Percentiles rank a stretch among this genome's conserved stretches.
Conservation (phyloP, 306 rosid species). For the Lathyrus aphaca region DNA sequence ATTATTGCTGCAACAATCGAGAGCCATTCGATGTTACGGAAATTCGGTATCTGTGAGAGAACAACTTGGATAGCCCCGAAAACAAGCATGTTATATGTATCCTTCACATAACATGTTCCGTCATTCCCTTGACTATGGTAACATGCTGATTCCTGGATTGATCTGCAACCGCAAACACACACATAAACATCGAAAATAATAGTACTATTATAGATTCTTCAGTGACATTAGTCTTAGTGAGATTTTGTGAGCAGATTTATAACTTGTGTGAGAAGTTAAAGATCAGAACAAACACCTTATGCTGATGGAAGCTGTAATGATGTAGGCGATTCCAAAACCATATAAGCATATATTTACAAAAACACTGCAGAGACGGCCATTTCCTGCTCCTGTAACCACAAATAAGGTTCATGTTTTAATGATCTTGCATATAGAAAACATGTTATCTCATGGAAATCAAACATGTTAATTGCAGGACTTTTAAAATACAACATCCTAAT, state of each 20-base stretch:
- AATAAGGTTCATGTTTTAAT: constrained; percentile 16
- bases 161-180: constrained; percentile 46
- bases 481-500: too few relatives aligned
- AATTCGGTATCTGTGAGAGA: constrained; percentile 79
- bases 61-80: constrained; percentile 63
- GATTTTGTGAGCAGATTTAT: background rate
- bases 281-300: constrained; percentile 55
- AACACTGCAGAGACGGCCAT: constrained; percentile 42
- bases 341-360: constrained; percentile 52
- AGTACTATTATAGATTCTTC: background rate
- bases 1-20: constrained; percentile 75
- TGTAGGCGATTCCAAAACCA: constrained; percentile 64
- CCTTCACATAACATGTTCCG: constrained; percentile 41
- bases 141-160: constrained; percentile 52
- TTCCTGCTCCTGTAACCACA: constrained; percentile 44
- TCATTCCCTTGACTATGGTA: constrained; percentile 42
- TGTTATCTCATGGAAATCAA: too few relatives aligned
- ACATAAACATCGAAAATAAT: constrained; percentile 13
- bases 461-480: too few relatives aligned
- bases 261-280: background rate
- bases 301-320: constrained; percentile 57
- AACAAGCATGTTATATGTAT: constrained; percentile 54
- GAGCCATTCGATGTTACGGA: constrained; percentile 71
- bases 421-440: too few relatives aligned
- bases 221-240: constrained; percentile 20